Evolutionary conservation across 2,329 filamentous ascomycete genomes (phyloP).

Genomic region (Clonostachys sp.): DNA sequence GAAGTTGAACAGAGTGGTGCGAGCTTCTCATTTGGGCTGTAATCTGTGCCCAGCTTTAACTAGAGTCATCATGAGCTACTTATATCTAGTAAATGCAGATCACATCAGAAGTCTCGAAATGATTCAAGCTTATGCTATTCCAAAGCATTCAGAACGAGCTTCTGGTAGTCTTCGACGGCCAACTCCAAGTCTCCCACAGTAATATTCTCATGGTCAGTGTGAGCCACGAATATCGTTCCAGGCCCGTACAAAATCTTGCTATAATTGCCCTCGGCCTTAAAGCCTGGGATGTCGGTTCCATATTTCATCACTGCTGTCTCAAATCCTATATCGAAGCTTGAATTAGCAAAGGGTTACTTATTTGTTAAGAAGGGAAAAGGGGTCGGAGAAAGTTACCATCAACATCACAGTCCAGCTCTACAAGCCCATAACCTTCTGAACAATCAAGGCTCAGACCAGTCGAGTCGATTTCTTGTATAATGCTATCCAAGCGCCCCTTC

Average conservation of each 20-base stretch:
- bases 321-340: slow-evolving; percentile 45
- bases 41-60: no score
- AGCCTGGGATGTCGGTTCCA: slow-evolving; percentile 65
- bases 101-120: no score
- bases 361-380: background rate
- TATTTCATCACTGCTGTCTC: slow-evolving; percentile 76
- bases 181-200: slow-evolving; percentile 67
- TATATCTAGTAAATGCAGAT: no score
- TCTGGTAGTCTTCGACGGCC: slow-evolving; percentile 71
- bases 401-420: slow-evolving; percentile 76
- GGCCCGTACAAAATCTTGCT: slow-evolving; percentile 54
- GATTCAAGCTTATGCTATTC: no score
- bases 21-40: no score
- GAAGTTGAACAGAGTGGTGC: no score
- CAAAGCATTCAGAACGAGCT: slow-evolving; percentile 38
- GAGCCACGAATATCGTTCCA: slow-evolving; percentile 72
- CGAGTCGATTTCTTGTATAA: slow-evolving; percentile 47
- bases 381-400: slow-evolving; percentile 43
- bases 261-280: no score
- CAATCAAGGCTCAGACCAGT: slow-evolving; percentile 62
- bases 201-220: slow-evolving; percentile 73
- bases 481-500: slow-evolving; percentile 44
- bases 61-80: no score
- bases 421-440: slow-evolving; percentile 65
- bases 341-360: slow-evolving; percentile 6